Evolutionary conservation across 2,329 filamentous ascomycete species (phyloP), one percentile per base, ranked within the genome.

Genomic region (Microsporum ferrugineum): DNA sequence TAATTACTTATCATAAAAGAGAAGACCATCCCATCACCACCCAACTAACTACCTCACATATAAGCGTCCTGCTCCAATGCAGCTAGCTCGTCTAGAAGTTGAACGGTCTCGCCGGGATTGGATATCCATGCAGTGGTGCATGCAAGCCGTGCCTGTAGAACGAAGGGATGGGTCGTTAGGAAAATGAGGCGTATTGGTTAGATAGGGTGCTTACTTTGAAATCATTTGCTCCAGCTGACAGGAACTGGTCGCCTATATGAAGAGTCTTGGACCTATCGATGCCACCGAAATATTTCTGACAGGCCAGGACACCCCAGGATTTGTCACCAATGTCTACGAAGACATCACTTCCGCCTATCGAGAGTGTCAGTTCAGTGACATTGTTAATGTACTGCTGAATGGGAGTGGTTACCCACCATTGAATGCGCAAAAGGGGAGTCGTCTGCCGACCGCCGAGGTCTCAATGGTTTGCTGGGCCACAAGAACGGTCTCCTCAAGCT

Each of bases 271-370:
- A 84, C 2, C 85, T 88, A 57, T 82, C 79, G 67, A 96, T 83
- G 0, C 80, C 84, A 2, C 88, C 88, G 71, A 96, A 96, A 79
- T 90, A 96, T 62, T 86, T 83, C 77, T 99, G 94, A 72, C 91
- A 96, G 2, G 91, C 90, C 38, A 88, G 82, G 2, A 99, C 94
- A 65, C 94, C 94, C 88, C 91, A 95, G 59, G 87, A 91, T 77
- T 99, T 99, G 77, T 99, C 94, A 61, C 94, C 94, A 70, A 99
- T 96, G 72, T 99, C 94, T 60, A 99, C 91, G 75, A 99, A 99
- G 47, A 97, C 91, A 72, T 99, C 94, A 64, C 94, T 92, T 8
- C 94, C 94, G 60, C 92, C 79, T 82, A 51, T 1, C 23, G 10
- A 29, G 10, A 31, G 23, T 31, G 12, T 1, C 2, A 33, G 2